Evolutionary conservation across 306 rosid species (phyloP), one percentile per base, ranked within the genome.

Genomic region (Prunus mongolica): DNA sequence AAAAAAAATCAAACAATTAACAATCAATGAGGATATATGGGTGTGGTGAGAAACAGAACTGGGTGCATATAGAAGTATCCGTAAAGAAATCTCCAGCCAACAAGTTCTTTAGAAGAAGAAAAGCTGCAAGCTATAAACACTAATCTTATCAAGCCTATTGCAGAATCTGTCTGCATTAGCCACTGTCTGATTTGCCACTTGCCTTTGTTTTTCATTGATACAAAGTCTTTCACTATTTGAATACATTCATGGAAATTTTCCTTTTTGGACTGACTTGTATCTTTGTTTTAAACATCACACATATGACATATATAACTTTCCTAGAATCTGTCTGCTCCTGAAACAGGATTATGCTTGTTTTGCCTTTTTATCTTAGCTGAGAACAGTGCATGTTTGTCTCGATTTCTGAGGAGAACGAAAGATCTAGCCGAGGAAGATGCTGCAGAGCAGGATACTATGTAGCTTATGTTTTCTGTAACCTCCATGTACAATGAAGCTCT

Each of bases 261-360:
- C 1, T 52, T 30, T 12, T 58, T 24, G 19, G 16, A 19, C 30
- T 58, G 32, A 6, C 32, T 27, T 71, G 25, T 45, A 57, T 65
- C 34, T 38, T 38, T 8, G 47, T 24, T 18, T 62, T 20, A 41
- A 54, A 60, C 52, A 16, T 22, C 44, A 38, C 22, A 2, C 34
- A 34, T 44, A 4, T 64, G 41, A 34, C 41, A 34, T 34, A 34
- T 34, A 11, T 20, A 69, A 51, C 65, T 85, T 24, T 57, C 61
- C 24, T 66, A 8, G 66, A 65, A 5, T 63, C 20, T 8, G 19
- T 61, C 74, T 54, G 66, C 18, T 24, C 64, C 64, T 80, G 62
- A 28, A 49, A 3, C 91, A 92, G 97, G 97, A 65, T 76, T 95
- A n/a, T 92, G 25, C 89, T 77, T 95, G 77, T 90, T 90, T 80